Conservation (phyloP, 768 basidiomycete species). For the Mycena vitilis region DNA sequence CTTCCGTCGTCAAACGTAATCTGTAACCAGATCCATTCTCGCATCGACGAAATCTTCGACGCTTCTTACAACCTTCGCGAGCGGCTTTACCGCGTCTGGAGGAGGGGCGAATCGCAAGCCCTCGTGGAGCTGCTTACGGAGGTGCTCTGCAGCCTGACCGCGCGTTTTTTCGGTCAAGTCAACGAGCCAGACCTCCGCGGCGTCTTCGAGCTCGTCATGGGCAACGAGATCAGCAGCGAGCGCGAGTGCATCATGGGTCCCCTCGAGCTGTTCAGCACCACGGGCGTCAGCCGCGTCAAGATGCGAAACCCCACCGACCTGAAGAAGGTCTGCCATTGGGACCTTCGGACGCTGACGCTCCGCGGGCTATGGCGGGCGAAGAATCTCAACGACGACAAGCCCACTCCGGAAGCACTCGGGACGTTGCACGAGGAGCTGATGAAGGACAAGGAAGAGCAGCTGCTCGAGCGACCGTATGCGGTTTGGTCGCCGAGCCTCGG, state of each 20-base stretch:
- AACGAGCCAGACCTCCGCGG: constrained; percentile 20
- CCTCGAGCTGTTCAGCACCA: background rate
- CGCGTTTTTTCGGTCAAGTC: background rate
- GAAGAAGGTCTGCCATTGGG: background rate
- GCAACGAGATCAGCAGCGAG: background rate
- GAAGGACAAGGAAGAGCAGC: constrained; percentile 4
- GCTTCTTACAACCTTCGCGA: background rate
- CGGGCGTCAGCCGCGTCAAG: background rate
- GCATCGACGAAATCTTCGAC: constrained; percentile 5
- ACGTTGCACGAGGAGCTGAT: constrained; percentile 14
- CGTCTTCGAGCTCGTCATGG: constrained; percentile 21
- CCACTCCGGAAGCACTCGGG: constrained; percentile 2
- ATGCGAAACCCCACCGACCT: background rate
- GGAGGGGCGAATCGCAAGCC: background rate
- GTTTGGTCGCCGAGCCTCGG: constrained; percentile 14
- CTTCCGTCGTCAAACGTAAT: too few species aligned
- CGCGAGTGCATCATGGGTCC: background rate
- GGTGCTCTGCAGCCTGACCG: constrained; percentile 7
- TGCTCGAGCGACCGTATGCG: constrained; percentile 6
- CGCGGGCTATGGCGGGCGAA: constrained; percentile 15
- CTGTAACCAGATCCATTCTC: constrained; percentile 16
- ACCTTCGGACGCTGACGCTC: constrained; percentile 19
- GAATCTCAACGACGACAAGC: constrained; percentile 18
- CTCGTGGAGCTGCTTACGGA: constrained; percentile 5
- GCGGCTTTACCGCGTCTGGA: background rate